phyloP scores from a whole-genome alignment of 257 asterid species.

The Voacanga thouarsii region DNA sequence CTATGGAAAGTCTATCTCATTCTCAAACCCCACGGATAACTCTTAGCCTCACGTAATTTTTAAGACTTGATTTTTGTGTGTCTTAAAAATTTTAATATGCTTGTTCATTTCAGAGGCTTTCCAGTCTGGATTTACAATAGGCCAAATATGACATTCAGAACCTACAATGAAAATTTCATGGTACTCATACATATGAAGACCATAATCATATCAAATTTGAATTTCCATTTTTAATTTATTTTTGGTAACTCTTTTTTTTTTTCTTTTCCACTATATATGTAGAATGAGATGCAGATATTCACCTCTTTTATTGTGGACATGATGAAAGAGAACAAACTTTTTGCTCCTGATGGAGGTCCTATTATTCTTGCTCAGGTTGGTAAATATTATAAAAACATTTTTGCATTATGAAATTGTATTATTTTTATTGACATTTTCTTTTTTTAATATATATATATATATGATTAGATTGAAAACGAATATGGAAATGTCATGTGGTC shows the following conservation, averaged over 20 bases:
- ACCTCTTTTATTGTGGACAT: slow-evolving; percentile 33
- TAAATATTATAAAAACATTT: neutral
- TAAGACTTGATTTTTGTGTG: neutral
- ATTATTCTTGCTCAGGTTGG: slow-evolving; percentile 50
- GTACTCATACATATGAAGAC: slow-evolving; percentile 10
- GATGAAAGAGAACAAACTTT: slow-evolving; percentile 35
- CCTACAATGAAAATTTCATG: slow-evolving; percentile 32
- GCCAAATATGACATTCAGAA: slow-evolving; percentile 33
- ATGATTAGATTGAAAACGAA: slow-evolving; percentile 69
- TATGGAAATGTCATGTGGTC: slow-evolving; percentile 68
- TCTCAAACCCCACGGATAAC: too few relatives aligned
- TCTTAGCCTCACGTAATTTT: too few relatives aligned
- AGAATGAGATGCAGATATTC: slow-evolving; percentile 43
- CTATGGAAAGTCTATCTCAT: neutral
- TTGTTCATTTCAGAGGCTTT: slow-evolving; percentile 31
- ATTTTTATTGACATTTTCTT: neutral
- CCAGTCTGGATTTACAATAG: slow-evolving; percentile 47
- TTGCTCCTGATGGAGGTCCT: slow-evolving; percentile 47
- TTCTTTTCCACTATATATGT: neutral
- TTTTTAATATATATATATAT: neutral
- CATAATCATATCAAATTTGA: neutral
- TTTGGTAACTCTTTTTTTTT: too few relatives aligned
- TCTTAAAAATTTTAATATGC: too few relatives aligned
- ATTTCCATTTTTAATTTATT: neutral
- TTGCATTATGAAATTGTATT: neutral